These are phyloP conservation scores for Babesia ovis DNA, from an alignment of 169 alveolate genomes.

Conservation along the genomic window DNA sequence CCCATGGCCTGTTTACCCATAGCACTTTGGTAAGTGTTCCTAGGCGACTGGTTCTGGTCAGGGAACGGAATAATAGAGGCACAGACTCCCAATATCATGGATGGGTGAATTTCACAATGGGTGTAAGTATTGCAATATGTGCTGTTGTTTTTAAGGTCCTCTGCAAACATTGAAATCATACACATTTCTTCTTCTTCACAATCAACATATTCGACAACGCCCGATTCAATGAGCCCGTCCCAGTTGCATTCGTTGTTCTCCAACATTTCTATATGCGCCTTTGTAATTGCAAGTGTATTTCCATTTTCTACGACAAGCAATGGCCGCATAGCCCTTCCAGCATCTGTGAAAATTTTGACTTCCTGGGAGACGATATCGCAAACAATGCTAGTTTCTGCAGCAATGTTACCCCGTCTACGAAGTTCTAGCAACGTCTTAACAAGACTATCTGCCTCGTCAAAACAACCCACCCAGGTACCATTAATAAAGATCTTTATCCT, in stretches of 20 bases:
- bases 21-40: constrained; percentile 99
- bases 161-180: constrained; percentile 98
- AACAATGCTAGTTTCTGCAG: constrained; percentile 94
- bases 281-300: constrained; percentile 82
- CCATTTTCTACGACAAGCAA: constrained; percentile 92
- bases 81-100: constrained; percentile 99
- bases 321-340: constrained; percentile 99
- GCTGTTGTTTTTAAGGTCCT: constrained; percentile 84
- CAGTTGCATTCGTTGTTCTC: constrained; percentile 72
- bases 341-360: constrained; percentile 96
- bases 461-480: constrained; percentile 97
- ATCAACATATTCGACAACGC: constrained; percentile 98
- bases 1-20: constrained; percentile 99
- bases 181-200: constrained; percentile 99
- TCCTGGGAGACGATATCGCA: constrained; percentile 91
- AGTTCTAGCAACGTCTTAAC: constrained; percentile 83
- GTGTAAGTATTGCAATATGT: constrained; percentile 93
- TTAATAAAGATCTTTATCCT: constrained; percentile 92
- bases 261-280: constrained; percentile 75
- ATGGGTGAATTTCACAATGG: constrained; percentile 99
- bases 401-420: constrained; percentile 90
- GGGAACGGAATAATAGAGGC: constrained; percentile 99
- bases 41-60: constrained; percentile 99
- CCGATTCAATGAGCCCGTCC: constrained; percentile 90
- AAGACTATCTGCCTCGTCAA: constrained; percentile 89